Percentiles rank a stretch among this genome's conserved stretches.
These are phyloP conservation scores for Puccinia triticina DNA, from an alignment of 1,284 basidiomycete genomes.

Conservation along the genomic window DNA sequence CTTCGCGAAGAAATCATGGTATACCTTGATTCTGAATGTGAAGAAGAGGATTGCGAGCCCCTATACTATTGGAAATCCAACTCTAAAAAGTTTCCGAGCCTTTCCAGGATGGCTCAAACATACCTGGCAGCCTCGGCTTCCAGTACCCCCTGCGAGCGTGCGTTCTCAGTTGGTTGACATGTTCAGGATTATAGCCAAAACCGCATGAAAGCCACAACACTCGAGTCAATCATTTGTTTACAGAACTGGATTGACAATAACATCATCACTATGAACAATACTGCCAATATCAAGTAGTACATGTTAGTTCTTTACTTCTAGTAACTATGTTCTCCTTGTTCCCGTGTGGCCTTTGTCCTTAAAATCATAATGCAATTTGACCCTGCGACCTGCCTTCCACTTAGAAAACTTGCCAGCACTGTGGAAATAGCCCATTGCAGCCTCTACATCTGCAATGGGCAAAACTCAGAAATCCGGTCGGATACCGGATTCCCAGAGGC, in stretches of 20 bases:
- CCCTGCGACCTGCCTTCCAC: too few species aligned
- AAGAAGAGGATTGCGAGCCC: not conserved
- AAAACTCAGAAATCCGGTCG: not conserved
- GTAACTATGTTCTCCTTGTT: not conserved
- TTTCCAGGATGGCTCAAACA: too few species aligned
- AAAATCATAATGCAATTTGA: not conserved
- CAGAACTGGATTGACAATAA: conserved; percentile 12
- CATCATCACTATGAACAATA: not conserved
- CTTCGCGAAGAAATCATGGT: not conserved
- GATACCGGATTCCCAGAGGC: not conserved
- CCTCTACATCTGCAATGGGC: not conserved
- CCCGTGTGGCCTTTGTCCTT: not conserved
- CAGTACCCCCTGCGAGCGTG: too few species aligned
- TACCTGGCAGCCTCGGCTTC: too few species aligned
- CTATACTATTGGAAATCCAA: conserved; percentile 1
- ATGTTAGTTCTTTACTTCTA: not conserved
- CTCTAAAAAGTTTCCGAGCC: too few species aligned
- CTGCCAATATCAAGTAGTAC: not conserved
- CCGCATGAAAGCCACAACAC: conserved; percentile 1
- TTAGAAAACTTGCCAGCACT: not conserved
- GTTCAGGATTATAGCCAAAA: too few species aligned
- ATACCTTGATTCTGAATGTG: conserved; percentile 5
- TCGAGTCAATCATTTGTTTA: conserved; percentile 17
- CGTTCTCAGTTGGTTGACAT: too few species aligned
- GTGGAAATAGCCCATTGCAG: not conserved